Evolutionary conservation across 495 filamentous ascomycete species (phyloP).

Genomic region (Aspergillus hancockii): DNA sequence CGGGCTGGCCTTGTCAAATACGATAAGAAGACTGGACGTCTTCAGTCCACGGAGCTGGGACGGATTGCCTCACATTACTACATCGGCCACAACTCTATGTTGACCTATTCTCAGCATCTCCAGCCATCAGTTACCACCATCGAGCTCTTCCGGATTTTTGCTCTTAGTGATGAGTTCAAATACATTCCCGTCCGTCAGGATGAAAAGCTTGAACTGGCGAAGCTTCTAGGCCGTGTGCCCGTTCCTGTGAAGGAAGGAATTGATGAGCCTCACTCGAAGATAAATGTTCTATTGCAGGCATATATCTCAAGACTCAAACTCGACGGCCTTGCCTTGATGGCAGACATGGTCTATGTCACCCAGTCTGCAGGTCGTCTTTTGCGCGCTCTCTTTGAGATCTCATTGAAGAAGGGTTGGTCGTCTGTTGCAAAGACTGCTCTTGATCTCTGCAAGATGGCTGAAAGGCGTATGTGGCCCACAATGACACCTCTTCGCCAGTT

Average conservation of each 20-base stretch:
- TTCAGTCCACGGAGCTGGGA: constrained; percentile 92
- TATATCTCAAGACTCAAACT: constrained; percentile 95
- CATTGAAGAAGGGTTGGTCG: constrained; percentile 93
- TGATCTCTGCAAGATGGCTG: constrained; percentile 97
- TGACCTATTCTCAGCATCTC: constrained; percentile 92
- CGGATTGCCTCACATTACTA: constrained; percentile 98
- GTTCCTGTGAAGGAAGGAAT: constrained; percentile 97
- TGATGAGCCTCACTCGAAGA: constrained; percentile 95
- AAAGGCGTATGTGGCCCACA: constrained; percentile 99
- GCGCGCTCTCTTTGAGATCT: constrained; percentile 94
- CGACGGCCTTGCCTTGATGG: constrained; percentile 94
- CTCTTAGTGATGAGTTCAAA: constrained; percentile 97
- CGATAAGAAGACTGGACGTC: constrained; percentile 85
- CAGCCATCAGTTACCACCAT: constrained; percentile 89
- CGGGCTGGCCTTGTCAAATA: constrained; percentile 89
- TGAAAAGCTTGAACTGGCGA: constrained; percentile 94
- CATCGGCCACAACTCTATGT: constrained; percentile 93
- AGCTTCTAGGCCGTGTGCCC: constrained; percentile 84
- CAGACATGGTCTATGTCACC: constrained; percentile 97
- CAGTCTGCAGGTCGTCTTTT: constrained; percentile 97
- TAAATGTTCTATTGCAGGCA: constrained; percentile 97
- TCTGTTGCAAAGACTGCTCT: constrained; percentile 90
- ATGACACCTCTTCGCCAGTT: constrained; percentile 97
- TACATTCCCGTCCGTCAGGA: constrained; percentile 98
- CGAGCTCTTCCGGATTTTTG: constrained; percentile 96